Percentiles rank a stretch among this genome's conserved stretches.
These are phyloP conservation scores for Ogataea pini DNA, from an alignment of 805 yeast genomes.

Conservation along the genomic window DNA sequence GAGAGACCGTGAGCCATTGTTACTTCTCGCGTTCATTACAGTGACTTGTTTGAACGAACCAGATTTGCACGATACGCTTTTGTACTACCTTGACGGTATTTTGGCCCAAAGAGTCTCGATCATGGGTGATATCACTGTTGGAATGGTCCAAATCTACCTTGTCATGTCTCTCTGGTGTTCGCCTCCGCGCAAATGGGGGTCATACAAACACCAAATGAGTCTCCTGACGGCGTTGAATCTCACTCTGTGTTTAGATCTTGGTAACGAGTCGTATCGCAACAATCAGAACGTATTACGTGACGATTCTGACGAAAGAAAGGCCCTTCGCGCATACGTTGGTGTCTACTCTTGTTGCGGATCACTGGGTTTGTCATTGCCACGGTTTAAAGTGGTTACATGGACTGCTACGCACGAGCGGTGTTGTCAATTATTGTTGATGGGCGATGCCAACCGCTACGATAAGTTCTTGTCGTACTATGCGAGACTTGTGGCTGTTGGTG, in stretches of 20 bases:
- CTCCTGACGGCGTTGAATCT: constrained; percentile 46
- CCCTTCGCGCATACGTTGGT: constrained; percentile 46
- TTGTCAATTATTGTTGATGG: constrained; percentile 35
- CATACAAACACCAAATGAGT: constrained; percentile 53
- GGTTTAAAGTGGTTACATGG: constrained; percentile 54
- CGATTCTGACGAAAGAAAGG: constrained; percentile 36
- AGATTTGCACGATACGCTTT: constrained; percentile 42
- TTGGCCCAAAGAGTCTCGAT: constrained; percentile 46
- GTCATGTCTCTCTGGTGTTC: constrained; percentile 53
- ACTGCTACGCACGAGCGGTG: constrained; percentile 44
- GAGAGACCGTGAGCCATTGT: constrained; percentile 43
- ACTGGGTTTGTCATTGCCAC: constrained; percentile 49
- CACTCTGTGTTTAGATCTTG: constrained; percentile 51
- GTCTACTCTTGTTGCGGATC: constrained; percentile 54
- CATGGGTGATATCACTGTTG: constrained; percentile 44
- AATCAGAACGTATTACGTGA: constrained; percentile 30
- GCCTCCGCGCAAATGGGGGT: constrained; percentile 53
- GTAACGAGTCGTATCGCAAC: constrained; percentile 36
- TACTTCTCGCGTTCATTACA: constrained; percentile 44
- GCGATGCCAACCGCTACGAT: constrained; percentile 41
- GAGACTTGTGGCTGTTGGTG: constrained; percentile 48
- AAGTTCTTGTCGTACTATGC: constrained; percentile 47
- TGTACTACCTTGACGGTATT: constrained; percentile 46
- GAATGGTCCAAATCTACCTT: constrained; percentile 44
- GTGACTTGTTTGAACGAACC: constrained; percentile 50